Base-by-base conservation (phyloP, 495 filamentous ascomycete species). In the Saxispiralis lemnorum region DNA sequence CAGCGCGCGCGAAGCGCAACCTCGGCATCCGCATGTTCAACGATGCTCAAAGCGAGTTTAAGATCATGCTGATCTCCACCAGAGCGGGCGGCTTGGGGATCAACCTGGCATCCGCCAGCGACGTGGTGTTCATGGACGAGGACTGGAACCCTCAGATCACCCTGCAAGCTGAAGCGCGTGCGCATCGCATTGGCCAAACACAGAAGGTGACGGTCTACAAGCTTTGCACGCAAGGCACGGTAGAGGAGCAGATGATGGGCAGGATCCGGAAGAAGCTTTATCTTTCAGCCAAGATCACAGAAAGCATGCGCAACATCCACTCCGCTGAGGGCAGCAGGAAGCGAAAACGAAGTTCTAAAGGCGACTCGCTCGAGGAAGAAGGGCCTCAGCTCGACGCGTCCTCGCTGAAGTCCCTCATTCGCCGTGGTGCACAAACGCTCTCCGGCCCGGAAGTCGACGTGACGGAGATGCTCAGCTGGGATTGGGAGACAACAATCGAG, bases 121-220 rank as follows among this genome's bases (percentile, higher is more conserved):
- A 72, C 41, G 72, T 79, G 1, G 61, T 80, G 13, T 75, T 81
- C 50, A 54, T 79, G 2, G 77, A 81, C 33, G 66, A 72, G 31
- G 75, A 80, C 46, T 80, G 73, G 73, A 80, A 80, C 33, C 77
- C 76, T 0, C 75, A 78, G 47, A 62, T 74, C 9, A 74, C 65
- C 42, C 47, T 71, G 2, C 74, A 78, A 47, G 74, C 74, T 0
- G 72, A 76, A 48, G 68, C 73, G 17, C 62, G 74, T 10, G 72
- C 72, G 1, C 71, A 77, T 48, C 59, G 74, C 0, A 73, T 78
- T 31, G 74, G 74, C 0, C 74, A 78, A 52, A 69, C 58, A 0
- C 62, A 68, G 20, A 66, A 68, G 17, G 73, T 78, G 0, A 70
- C 66, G 0, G 59, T 78, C 2, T 78, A 76, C 51, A 69, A 72